These are phyloP conservation scores for Bassia scoparia DNA, from an alignment of 148 eudicot species.

Conservation along the genomic window DNA sequence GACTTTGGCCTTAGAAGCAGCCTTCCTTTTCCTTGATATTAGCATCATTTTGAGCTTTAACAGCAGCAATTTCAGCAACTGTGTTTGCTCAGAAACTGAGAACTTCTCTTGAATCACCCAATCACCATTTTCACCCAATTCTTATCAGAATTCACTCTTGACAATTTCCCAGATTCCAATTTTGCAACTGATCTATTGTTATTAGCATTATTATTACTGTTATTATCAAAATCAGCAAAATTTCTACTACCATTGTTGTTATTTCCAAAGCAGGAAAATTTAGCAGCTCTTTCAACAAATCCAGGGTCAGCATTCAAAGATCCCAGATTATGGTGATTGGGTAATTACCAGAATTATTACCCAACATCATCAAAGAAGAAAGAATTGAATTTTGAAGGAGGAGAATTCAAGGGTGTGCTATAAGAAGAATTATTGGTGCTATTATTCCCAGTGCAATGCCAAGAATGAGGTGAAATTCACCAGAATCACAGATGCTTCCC, in stretches of 20 bases:
- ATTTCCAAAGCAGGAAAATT: slow-evolving; percentile 46
- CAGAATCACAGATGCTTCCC: slow-evolving; percentile 66
- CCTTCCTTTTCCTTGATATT: slow-evolving; percentile 69
- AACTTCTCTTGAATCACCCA: slow-evolving; percentile 62
- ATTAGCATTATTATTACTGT: background rate
- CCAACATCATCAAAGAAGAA: slow-evolving; percentile 27
- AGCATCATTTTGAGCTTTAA: slow-evolving; percentile 38
- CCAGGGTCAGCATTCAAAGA: slow-evolving; percentile 49
- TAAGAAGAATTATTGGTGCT: slow-evolving; percentile 60
- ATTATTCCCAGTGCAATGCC: slow-evolving; percentile 18
- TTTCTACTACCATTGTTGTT: background rate
- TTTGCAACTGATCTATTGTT: slow-evolving; percentile 16
- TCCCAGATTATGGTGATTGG: slow-evolving; percentile 21
- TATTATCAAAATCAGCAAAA: background rate
- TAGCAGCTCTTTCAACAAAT: slow-evolving; percentile 68
- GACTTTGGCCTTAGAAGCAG: slow-evolving; percentile 43
- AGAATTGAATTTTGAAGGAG: slow-evolving; percentile 52
- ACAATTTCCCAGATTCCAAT: slow-evolving; percentile 29
- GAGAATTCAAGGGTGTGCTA: slow-evolving; percentile 73
- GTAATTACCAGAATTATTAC: slow-evolving; percentile 17
- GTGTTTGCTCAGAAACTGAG: slow-evolving; percentile 80
- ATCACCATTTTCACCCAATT: slow-evolving; percentile 11
- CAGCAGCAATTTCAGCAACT: slow-evolving; percentile 35
- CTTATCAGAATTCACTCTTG: slow-evolving; percentile 27
- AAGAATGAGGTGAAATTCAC: slow-evolving; percentile 35